A percentile compares a stretch with the other conserved stretches of the same genome.
These are phyloP conservation scores for Oryza punctata DNA, from an alignment of 176 grass and related monocot genomes.

Conservation along the genomic window DNA sequence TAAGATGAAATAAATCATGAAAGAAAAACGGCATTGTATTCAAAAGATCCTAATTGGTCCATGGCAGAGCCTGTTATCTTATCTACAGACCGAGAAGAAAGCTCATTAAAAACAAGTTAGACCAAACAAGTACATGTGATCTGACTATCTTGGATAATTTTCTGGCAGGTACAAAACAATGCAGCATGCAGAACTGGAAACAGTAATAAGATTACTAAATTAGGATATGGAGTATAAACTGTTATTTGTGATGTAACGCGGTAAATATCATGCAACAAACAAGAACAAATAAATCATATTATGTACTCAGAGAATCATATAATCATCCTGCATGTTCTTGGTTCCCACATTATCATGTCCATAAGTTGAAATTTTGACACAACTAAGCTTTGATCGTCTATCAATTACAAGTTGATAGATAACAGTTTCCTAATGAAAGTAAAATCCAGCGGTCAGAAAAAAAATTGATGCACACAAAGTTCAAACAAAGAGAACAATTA, in stretches of 20 bases:
- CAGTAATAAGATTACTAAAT: background rate
- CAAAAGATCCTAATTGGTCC: constrained; percentile 12
- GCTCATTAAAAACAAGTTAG: constrained; percentile 6
- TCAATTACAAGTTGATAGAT: background rate
- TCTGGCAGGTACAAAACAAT: background rate
- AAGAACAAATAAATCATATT: constrained; percentile 16
- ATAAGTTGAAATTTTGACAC: constrained; percentile 22
- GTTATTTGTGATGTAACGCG: background rate
- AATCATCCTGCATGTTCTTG: constrained; percentile 4
- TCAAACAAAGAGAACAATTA: background rate
- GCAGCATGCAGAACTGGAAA: background rate
- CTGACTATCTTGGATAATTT: background rate
- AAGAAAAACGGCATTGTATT: background rate
- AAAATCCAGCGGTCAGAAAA: background rate
- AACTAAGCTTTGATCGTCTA: constrained; percentile 6
- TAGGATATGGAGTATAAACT: background rate
- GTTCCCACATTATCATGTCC: constrained; percentile 23
- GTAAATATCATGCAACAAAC: background rate
- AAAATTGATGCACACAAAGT: background rate
- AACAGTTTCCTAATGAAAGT: background rate
- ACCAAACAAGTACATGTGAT: background rate
- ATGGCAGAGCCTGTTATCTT: background rate
- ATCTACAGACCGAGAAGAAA: background rate
- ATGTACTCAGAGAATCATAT: background rate
- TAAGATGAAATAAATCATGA: constrained; percentile 29